A percentile compares a stretch with the other conserved stretches of the same genome.
These are phyloP conservation scores for Chlorella sp. DNA, from an alignment of 139 green algal genomes.

Conservation along the genomic window DNA sequence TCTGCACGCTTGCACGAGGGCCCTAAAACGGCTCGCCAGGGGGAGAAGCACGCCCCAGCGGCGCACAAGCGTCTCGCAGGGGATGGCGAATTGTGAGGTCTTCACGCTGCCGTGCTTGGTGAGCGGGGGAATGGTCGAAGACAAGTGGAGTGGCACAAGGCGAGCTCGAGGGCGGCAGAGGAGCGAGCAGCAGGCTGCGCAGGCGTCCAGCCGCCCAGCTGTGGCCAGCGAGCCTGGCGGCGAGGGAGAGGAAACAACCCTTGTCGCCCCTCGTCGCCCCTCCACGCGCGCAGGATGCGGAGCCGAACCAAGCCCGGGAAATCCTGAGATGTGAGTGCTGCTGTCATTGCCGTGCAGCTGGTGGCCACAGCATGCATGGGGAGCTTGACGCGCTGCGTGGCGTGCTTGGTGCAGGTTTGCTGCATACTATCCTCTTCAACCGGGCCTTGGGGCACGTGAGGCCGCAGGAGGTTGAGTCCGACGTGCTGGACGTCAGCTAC, in stretches of 20 bases:
- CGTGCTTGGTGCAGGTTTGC: constrained; percentile 40
- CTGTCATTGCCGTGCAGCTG: neutral
- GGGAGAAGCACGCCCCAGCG: no score
- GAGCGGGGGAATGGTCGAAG: no score
- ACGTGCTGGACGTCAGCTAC: constrained; percentile 93
- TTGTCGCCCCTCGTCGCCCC: neutral
- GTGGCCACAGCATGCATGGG: neutral
- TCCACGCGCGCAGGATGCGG: constrained; percentile 51
- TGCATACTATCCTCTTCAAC: constrained; percentile 95
- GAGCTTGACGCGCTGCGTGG: neutral
- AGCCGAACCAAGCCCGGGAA: constrained; percentile 69
- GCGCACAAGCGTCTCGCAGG: no score
- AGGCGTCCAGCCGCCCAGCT: neutral
- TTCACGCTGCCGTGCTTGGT: constrained; percentile 22
- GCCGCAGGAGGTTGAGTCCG: constrained; percentile 76
- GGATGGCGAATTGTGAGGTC: constrained; percentile 30
- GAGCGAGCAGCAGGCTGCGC: no score
- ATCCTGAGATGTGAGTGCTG: constrained; percentile 64
- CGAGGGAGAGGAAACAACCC: no score
- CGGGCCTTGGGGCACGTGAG: constrained; percentile 74
- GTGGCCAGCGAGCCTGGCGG: no score
- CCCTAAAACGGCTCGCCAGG: no score
- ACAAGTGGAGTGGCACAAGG: no score
- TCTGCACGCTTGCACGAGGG: no score
- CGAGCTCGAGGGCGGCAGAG: no score